A percentile compares a stretch with the other conserved stretches of the same genome.
phyloP scores from a whole-genome alignment of 768 basidiomycete genomes.

The Psilocybe azurescens region DNA sequence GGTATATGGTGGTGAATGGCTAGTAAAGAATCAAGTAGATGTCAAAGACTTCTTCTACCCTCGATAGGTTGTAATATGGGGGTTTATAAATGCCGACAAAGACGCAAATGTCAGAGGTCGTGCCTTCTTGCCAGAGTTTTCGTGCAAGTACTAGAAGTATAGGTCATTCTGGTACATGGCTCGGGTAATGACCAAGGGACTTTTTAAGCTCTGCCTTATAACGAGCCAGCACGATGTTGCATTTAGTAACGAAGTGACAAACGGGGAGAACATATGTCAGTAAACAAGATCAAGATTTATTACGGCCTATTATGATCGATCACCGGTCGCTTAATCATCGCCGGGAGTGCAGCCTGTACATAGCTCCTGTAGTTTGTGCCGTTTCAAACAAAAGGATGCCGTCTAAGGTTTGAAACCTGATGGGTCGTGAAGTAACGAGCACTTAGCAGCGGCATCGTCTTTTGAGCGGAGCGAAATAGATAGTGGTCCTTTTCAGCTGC shows the following conservation, averaged over 20 bases:
- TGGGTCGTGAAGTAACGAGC: slow-evolving; percentile 1
- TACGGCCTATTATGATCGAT: slow-evolving; percentile 9
- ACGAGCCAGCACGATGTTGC: background rate
- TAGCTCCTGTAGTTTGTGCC: background rate
- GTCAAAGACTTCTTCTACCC: slow-evolving; percentile 10
- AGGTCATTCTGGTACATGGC: slow-evolving; percentile 16
- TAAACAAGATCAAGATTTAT: slow-evolving; percentile 8
- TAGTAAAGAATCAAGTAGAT: slow-evolving; percentile 10
- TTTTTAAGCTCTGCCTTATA: slow-evolving; percentile 10
- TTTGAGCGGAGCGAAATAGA: too few relatives aligned
- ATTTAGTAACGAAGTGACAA: slow-evolving; percentile 10
- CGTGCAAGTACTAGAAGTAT: slow-evolving; percentile 22
- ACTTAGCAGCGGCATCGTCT: too few relatives aligned
- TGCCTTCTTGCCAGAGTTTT: slow-evolving; percentile 12
- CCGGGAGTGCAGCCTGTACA: background rate
- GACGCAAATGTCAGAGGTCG: slow-evolving; percentile 8
- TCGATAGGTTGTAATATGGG: slow-evolving; percentile 4
- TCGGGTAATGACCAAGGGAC: slow-evolving; percentile 7
- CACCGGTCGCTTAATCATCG: slow-evolving; percentile 7
- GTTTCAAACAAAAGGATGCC: slow-evolving; percentile 7
- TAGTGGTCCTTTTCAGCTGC: too few relatives aligned
- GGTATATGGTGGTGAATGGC: slow-evolving; percentile 18
- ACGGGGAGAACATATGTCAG: slow-evolving; percentile 1
- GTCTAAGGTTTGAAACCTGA: slow-evolving; percentile 4
- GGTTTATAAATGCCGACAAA: slow-evolving; percentile 18